Evolutionary conservation across 805 yeast genomes (phyloP).

Genomic region (Zygotorulaspora chibaensis): DNA sequence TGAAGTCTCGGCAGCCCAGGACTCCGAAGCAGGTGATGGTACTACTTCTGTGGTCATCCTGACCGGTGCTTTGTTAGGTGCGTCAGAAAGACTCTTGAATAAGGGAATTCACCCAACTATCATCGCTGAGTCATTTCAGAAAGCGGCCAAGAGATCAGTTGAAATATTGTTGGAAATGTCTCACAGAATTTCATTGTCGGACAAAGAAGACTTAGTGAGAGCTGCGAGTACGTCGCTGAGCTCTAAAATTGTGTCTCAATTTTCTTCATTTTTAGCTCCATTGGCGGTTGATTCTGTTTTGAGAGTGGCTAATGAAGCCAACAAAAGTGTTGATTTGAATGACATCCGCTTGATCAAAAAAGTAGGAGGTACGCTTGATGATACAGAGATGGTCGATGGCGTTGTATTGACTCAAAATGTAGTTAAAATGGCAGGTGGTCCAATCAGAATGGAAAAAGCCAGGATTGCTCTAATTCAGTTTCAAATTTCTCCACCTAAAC

Average conservation of each 20-base stretch:
- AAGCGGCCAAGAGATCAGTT: constrained; percentile 79
- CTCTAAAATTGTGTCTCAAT: constrained; percentile 94
- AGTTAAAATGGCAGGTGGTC: constrained; percentile 89
- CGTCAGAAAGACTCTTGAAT: constrained; percentile 84
- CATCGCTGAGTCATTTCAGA: constrained; percentile 88
- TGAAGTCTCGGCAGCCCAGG: constrained; percentile 96
- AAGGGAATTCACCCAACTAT: constrained; percentile 95
- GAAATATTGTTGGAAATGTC: constrained; percentile 84
- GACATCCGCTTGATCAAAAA: constrained; percentile 89
- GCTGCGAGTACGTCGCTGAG: constrained; percentile 94
- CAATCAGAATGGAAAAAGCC: constrained; percentile 91
- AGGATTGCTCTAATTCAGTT: constrained; percentile 84
- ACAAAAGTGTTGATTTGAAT: constrained; percentile 72
- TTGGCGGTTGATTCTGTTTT: constrained; percentile 91
- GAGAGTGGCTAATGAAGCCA: constrained; percentile 58
- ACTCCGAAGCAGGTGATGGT: constrained; percentile 99
- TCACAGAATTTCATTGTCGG: constrained; percentile 68
- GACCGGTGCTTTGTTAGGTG: constrained; percentile 90
- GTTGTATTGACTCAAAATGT: constrained; percentile 90
- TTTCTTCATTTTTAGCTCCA: constrained; percentile 80
- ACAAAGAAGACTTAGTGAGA: constrained; percentile 76
- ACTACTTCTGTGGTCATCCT: constrained; percentile 95
- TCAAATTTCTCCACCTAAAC: constrained; percentile 94
- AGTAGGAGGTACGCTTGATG: constrained; percentile 97
- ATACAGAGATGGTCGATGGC: constrained; percentile 88